phyloP scores from a whole-genome alignment of 2,329 filamentous ascomycete species.

The Cercospora zeae-maydis region DNA sequence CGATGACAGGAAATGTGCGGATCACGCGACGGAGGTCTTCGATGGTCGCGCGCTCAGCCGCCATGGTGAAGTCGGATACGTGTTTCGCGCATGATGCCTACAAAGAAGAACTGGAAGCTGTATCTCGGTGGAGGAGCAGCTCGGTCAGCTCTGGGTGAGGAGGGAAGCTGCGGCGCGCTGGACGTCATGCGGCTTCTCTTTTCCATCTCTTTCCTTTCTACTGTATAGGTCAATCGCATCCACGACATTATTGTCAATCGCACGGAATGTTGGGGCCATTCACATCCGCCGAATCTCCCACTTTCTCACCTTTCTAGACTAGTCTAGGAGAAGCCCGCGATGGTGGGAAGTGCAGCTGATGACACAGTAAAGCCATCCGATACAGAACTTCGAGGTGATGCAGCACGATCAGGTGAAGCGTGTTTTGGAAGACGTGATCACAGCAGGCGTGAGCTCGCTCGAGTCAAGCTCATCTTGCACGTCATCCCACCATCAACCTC shows the following conservation, averaged over 20 bases:
- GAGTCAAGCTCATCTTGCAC: not conserved
- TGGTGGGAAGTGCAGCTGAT: not conserved
- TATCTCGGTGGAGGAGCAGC: not conserved
- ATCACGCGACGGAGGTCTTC: conserved; percentile 30
- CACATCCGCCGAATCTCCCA: too few relatives aligned
- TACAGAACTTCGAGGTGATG: not conserved
- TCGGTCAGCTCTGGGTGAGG: not conserved
- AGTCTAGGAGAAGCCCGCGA: too few relatives aligned
- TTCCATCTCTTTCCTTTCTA: too few relatives aligned
- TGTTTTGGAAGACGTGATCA: not conserved
- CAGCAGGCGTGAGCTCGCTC: not conserved
- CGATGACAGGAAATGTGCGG: conserved; percentile 57
- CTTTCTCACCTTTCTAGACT: too few relatives aligned
- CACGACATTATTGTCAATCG: too few relatives aligned
- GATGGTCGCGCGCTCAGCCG: conserved; percentile 11
- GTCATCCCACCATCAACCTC: not conserved
- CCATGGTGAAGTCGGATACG: not conserved
- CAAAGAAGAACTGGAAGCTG: not conserved
- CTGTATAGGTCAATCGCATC: too few relatives aligned
- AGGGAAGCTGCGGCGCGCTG: not conserved
- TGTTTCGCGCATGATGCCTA: not conserved
- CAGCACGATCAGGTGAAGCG: not conserved
- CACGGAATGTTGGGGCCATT: too few relatives aligned
- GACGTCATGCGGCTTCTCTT: not conserved
- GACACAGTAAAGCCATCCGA: not conserved